phyloP scores from a whole-genome alignment of 2,329 filamentous ascomycete genomes.

The Shiraia sp. region DNA sequence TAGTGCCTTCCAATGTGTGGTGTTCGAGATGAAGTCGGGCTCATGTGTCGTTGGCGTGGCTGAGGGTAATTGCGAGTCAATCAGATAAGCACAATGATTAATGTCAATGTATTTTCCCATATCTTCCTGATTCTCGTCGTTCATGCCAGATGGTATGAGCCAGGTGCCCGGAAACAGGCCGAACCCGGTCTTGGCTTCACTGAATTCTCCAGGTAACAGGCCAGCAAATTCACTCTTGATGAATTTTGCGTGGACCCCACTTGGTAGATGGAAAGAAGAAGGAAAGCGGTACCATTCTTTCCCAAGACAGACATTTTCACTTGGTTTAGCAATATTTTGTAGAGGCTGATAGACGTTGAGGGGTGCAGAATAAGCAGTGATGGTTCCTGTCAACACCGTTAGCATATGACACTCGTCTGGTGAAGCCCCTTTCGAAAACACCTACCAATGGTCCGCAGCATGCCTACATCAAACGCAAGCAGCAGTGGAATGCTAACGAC shows the following conservation, averaged over 20 bases:
- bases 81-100: constrained; percentile 75
- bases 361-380: constrained; percentile 83
- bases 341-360: constrained; percentile 71
- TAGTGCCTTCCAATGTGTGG: constrained; percentile 75
- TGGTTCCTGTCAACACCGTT: constrained; percentile 58
- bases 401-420: not conserved
- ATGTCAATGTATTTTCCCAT: constrained; percentile 80
- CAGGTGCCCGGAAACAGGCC: constrained; percentile 84
- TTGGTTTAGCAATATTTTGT: constrained; percentile 60
- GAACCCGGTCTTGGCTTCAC: constrained; percentile 69
- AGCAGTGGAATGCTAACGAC: constrained; percentile 65
- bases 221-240: constrained; percentile 88
- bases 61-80: constrained; percentile 80
- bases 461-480: constrained; percentile 65
- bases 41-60: constrained; percentile 67
- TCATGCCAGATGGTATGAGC: constrained; percentile 81
- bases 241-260: constrained; percentile 84
- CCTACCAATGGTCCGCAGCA: constrained; percentile 68
- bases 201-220: constrained; percentile 87
- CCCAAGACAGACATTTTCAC: constrained; percentile 80
- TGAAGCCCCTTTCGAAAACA: not conserved
- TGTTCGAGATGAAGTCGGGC: constrained; percentile 77
- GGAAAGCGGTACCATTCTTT: constrained; percentile 99
- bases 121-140: constrained; percentile 89
- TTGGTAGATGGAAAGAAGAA: constrained; percentile 85